Conservation (phyloP, 805 yeast species). For the Yamadazyma kitorensis region DNA sequence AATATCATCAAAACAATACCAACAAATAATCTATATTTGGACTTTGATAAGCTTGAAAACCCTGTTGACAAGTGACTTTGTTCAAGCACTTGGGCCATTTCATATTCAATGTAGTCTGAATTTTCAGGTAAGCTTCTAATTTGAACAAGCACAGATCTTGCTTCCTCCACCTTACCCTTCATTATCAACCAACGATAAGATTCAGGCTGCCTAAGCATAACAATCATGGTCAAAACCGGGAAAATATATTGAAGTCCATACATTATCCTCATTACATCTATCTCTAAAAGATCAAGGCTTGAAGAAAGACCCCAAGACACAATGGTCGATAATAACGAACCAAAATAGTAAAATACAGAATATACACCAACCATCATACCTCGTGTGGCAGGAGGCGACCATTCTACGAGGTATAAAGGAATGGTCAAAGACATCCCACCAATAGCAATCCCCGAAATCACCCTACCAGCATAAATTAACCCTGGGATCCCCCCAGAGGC, state of each 20-base stretch:
- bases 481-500: neutral
- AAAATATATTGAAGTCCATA: no score
- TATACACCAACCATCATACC: neutral
- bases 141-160: no score
- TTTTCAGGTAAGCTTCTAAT: slow-evolving; percentile 3
- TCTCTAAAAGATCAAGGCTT: no score
- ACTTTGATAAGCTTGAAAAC: neutral
- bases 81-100: slow-evolving; percentile 5
- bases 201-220: no score
- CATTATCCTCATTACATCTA: no score
- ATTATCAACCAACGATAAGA: slow-evolving; percentile 45
- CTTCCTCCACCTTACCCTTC: slow-evolving; percentile 26
- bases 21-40: neutral
- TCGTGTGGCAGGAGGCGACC: neutral
- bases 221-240: no score
- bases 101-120: slow-evolving; percentile 5
- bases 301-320: no score
- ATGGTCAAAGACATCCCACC: neutral
- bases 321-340: no score
- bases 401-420: neutral
- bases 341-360: no score
- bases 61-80: slow-evolving; percentile 1
- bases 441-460: neutral
- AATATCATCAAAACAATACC: neutral
- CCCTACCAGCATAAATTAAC: neutral